Conservation (phyloP, 2,329 filamentous ascomycete genomes). For the Ophiostoma piceae region DNA sequence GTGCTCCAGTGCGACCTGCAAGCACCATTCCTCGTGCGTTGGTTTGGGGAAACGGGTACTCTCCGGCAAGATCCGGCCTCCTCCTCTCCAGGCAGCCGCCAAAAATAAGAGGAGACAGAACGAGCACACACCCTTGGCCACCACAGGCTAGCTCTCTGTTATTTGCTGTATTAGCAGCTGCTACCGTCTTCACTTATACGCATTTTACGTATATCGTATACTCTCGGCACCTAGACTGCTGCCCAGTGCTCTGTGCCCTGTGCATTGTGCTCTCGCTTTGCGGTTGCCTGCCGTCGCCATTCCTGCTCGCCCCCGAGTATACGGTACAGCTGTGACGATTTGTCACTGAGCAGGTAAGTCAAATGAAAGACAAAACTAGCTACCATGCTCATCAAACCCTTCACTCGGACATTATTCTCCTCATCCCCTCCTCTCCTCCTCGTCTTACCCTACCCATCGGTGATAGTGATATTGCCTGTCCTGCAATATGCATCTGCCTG, state of each 20-base stretch:
- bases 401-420: not conserved
- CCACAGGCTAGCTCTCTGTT: not conserved
- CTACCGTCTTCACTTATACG: not conserved
- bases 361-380: not conserved
- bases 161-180: not conserved
- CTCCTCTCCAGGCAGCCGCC: constrained; percentile 23
- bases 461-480: not conserved
- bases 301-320: not conserved
- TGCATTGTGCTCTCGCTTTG: not conserved
- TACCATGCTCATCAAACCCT: too few species aligned
- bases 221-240: constrained; percentile 3
- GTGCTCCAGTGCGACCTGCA: not conserved
- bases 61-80: constrained; percentile 16
- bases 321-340: not conserved
- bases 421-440: not conserved
- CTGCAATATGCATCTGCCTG: constrained; percentile 6
- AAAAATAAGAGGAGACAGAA: constrained; percentile 16
- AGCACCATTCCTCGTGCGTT: not conserved
- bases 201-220: constrained; percentile 3
- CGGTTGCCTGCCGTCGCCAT: constrained; percentile 13
- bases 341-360: constrained; percentile 1
- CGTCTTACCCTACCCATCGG: not conserved
- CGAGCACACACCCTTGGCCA: not conserved
- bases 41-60: not conserved
- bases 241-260: not conserved